Base-by-base conservation (phyloP, 306 rosid genomes). In the Benincasa hispida region DNA sequence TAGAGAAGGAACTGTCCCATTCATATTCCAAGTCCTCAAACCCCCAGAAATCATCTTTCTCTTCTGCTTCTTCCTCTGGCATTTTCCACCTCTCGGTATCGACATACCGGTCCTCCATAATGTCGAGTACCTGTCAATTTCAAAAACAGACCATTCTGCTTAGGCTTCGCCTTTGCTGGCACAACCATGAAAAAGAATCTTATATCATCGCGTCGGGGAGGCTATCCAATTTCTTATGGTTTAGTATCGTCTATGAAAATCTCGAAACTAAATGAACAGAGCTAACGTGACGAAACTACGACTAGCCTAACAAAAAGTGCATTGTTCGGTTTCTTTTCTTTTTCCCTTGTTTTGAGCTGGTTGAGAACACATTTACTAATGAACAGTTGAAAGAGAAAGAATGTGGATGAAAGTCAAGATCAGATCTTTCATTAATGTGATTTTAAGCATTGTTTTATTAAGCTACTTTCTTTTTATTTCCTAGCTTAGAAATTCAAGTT, bases 11-110 rank as follows among this genome's bases (percentile, higher is more conserved):
- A 79, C 83, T 87, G 63, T 90, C 91, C 81, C 78, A 88, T 81
- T 95, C 99, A 82, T 82, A 84, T 77, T 95, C 98, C 30, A 95
- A 57, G 81, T 92, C 96, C 78, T 90, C 97, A 85, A 92, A 92
- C 65, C 93, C 97, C 98, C 97, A 92, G 53, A 89, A 89, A 65
- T 89, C 95, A 27, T 90, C 96, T 32, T 88, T 88, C 60, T 85
- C 79, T 79, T 88, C 92, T 53, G 86, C 85, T 79, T 87, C 95
- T 41, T 88, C 93, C 83, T 89, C 98, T 67, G 92, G 91, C 92
- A 92, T 89, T 83, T 82, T 86, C 99, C 98, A 92, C 34, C 84
- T 87, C 83, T 92, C 98, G 30, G 54, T 51, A 65, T 94, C 92
- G 2, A 78, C 76, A 2, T 90, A 88, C 56, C 77, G 91, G 47